A percentile compares a stretch with the other conserved stretches of the same genome.
phyloP scores from a whole-genome alignment of 345 rosid species.

The Limnanthes douglasii region DNA sequence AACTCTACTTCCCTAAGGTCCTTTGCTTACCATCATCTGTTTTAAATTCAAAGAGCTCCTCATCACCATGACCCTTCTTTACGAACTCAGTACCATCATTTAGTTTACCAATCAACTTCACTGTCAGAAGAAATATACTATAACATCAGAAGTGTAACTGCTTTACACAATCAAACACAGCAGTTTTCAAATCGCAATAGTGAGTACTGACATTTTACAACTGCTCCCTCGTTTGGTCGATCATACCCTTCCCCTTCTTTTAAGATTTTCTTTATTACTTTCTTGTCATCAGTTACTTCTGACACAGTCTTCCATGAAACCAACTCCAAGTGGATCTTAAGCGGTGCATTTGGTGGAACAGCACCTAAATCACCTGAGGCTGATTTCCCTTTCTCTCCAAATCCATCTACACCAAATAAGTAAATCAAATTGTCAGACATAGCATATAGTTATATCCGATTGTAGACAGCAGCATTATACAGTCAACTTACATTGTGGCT shows the following conservation, averaged over 20 bases:
- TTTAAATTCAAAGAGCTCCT: conserved; percentile 65
- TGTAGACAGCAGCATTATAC: background rate
- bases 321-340: conserved; percentile 47
- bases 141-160: no score
- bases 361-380: conserved; percentile 37
- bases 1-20: no score
- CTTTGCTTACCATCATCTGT: conserved; percentile 83
- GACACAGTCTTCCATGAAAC: conserved; percentile 82
- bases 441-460: background rate
- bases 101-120: conserved; percentile 74
- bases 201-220: conserved; percentile 37
- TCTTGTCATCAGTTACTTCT: conserved; percentile 69
- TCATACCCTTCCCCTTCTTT: conserved; percentile 91
- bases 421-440: background rate
- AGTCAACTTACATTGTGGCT: conserved; percentile 43
- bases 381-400: conserved; percentile 74
- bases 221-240: conserved; percentile 66
- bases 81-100: conserved; percentile 62
- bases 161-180: no score
- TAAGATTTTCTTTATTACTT: conserved; percentile 64
- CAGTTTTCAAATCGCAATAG: no score
- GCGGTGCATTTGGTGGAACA: conserved; percentile 67
- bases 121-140: conserved; percentile 22
- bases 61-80: conserved; percentile 62
- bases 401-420: conserved; percentile 41